Evolutionary conservation across 441 rosid genomes (phyloP), one percentile per base, ranked within the genome.

Genomic region (Gossypium gossypioides): DNA sequence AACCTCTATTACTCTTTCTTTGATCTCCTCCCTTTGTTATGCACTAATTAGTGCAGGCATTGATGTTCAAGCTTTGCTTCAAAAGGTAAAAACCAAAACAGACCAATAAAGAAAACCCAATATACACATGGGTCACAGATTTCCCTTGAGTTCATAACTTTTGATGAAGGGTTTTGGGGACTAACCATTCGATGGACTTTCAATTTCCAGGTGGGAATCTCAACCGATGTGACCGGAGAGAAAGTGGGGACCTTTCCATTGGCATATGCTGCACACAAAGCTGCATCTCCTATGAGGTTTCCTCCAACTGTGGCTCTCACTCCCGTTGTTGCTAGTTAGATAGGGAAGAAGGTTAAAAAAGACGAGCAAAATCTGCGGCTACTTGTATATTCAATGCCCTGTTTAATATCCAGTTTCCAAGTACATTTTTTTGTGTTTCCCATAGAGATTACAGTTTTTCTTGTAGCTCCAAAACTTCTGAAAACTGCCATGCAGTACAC

Each of bases 241-340:
- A 91, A 86, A 75, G 93, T 93, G 0, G 96, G 98, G 6, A 85
- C 95, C 10, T 85, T 91, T 79, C 95, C 96, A 25, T 69, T 93
- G 77, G 97, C 98, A 0, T 86, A 91, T 48, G 96, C 95, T n/a
- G 97, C 98, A 0, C 97, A 91, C 72, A 93, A 91, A 80, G 98
- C 98, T 51, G 97, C 97, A 2, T 93, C 98, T 8, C 98, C 93
- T 0, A 88, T 91, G 1, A 84, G 96, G 85, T 91, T 91, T 77
- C 93, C 97, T 0, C 97, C 97, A 2, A 90, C 95, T 0, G 96
- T 93, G 5, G 96, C 96, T 52, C 86, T 93, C 25, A 93, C 96
- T 71, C 98, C 98, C 50, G 81, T 90, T 40, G 98, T 91, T 61
- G 95, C 98, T 0, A 54, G 84, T 74, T 91, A 93, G 96, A 91